phyloP scores from a whole-genome alignment of 441 rosid genomes.

The Corymbia calophylla region DNA sequence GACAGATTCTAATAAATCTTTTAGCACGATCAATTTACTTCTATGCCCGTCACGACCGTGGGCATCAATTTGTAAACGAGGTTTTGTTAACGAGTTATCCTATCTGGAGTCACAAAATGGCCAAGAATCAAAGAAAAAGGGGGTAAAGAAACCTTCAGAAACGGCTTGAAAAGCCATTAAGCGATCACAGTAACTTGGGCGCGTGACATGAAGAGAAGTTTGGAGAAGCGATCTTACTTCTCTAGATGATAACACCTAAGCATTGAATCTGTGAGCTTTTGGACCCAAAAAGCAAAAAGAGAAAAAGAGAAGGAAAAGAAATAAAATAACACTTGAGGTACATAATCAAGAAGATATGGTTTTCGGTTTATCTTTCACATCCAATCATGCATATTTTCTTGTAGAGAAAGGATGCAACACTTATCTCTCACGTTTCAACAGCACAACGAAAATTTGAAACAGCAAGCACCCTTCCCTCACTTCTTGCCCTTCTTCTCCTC shows the following conservation, averaged over 20 bases:
- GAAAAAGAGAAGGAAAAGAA: neutral
- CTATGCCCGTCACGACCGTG: too few relatives aligned
- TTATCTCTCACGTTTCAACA: neutral
- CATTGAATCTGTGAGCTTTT: neutral
- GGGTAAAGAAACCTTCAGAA: neutral
- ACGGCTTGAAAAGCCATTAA: neutral
- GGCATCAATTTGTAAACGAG: neutral
- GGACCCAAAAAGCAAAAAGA: neutral
- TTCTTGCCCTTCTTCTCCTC: constrained; percentile 38
- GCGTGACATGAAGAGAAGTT: neutral
- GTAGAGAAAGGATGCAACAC: neutral
- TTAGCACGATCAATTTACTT: neutral
- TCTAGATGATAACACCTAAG: neutral
- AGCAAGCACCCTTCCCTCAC: neutral
- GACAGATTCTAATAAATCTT: neutral
- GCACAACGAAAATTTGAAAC: neutral
- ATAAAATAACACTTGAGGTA: neutral
- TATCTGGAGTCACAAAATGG: neutral
- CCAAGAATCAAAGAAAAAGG: neutral
- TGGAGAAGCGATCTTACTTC: neutral
- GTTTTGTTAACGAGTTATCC: neutral
- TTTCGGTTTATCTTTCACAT: neutral
- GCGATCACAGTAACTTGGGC: neutral
- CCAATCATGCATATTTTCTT: neutral
- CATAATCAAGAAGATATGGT: neutral